Percentiles rank a stretch among this genome's conserved stretches.
These are phyloP conservation scores for Sideroxylon spinosum DNA, from an alignment of 179 eudicot species.

Conservation along the genomic window DNA sequence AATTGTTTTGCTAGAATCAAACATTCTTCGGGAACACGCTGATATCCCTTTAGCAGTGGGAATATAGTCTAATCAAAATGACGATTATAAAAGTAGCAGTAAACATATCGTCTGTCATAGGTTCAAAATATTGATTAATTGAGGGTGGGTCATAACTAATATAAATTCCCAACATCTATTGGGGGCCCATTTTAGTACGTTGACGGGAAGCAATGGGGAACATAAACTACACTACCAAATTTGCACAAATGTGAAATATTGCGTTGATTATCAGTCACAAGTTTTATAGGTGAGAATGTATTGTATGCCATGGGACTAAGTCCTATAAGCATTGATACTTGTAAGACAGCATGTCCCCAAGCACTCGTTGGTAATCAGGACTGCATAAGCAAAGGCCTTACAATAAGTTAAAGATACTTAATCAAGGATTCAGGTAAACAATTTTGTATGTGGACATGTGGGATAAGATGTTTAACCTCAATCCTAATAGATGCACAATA, in stretches of 20 bases:
- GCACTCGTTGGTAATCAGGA: neutral
- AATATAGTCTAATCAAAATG: neutral
- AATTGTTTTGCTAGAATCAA: neutral
- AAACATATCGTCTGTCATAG: neutral
- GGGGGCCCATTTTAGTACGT: slow-evolving; percentile 14
- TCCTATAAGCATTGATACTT: slow-evolving; percentile 10
- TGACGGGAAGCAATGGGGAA: neutral
- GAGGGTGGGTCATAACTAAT: neutral
- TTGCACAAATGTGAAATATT: slow-evolving; percentile 13
- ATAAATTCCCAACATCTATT: slow-evolving; percentile 7
- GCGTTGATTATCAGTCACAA: neutral
- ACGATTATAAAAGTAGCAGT: neutral
- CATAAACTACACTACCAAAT: neutral
- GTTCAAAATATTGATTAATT: neutral
- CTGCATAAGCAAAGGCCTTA: slow-evolving; percentile 13
- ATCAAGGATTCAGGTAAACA: neutral
- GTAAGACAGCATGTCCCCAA: slow-evolving; percentile 15
- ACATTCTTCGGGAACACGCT: neutral
- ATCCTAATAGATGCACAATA: slow-evolving; percentile 14
- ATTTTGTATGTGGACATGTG: slow-evolving; percentile 19
- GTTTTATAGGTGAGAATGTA: slow-evolving; percentile 8
- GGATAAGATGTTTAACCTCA: neutral
- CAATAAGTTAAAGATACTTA: neutral
- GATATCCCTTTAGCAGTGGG: neutral
- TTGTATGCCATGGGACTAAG: neutral